Evolutionary conservation across 768 basidiomycete genomes (phyloP), one percentile per base, ranked within the genome.

Genomic region (Paxillus ammoniavirescens): DNA sequence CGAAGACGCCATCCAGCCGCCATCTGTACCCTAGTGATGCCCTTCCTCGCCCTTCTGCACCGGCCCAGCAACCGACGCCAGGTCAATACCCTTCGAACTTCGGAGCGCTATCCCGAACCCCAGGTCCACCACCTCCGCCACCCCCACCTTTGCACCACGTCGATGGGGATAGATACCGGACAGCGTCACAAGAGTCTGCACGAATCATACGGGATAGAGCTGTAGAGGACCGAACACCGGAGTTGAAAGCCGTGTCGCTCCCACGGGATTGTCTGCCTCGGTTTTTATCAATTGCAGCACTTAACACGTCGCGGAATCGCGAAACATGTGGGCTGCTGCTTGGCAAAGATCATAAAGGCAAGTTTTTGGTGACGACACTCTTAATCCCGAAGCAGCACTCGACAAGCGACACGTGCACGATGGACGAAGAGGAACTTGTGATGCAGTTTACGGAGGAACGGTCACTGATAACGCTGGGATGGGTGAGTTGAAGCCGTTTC

Each of bases 381-480:
- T 71, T 96, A 63, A 86, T 96, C 15, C 93, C 93, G n/a, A 89
- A 82, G 68, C 93, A 96, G 63, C 86, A 84, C 53, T 86, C 89
- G 54, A 92, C 91, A 57, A 84, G 86, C 53, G 91, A 96, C 72
- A 92, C 91, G n/a, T 96, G 93, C 68, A 84, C 86, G 31, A 95
- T 93, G 88, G 86, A 91, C 49, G 86, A 89, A 65, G 93, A 95
- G 61, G 93, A 95, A 66, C 73, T 91, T 43, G 90, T 93, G 7
- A 72, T 93, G 71, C 81, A 83, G 60, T 92, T 95, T 65, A 91
- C 91, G 59, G 89, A 93, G 65, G 83, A 86, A 64, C 74, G 89
- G 57, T 82, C 80, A 59, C 69, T 95, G 62, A 86, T 95, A 47
- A 93, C 93, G 7, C 80, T 96, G 44, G 94, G 93, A 55, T 97